Base-by-base conservation (phyloP, 2,329 filamentous ascomycete species). In the Alternaria solani region DNA sequence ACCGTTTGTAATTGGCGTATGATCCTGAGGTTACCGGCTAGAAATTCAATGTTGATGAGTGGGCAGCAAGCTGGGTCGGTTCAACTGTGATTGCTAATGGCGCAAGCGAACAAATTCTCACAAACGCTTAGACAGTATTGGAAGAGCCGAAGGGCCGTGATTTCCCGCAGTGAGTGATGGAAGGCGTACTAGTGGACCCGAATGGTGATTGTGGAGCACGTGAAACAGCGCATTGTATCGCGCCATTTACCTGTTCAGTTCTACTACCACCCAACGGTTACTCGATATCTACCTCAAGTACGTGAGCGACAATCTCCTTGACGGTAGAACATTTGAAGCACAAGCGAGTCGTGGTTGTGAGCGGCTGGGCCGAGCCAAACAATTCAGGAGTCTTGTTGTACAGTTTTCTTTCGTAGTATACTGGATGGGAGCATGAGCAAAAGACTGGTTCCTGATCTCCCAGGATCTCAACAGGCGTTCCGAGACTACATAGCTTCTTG, bases 401-500 rank as follows among this genome's bases (percentile, higher is more conserved):
- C 28, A 11, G 11, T 30, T 30, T 11, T 9, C 28, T 30, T 2
- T 11, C 28, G 28, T 11, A 30, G 49, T 4, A 58, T 49, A 20
- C n/a, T 46, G 2, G 41, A 12, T 30, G 11, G 11, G 28, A 30
- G 28, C 28, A 12, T 30, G 28, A 30, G 28, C 28, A 12, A 30
- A 30, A 30, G 28, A 5, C 28, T 11, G 11, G 11, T 30, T 12
- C 9, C 8, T 11, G 20, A 30, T 30, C 28, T 30, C 55, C 23
- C 49, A 18, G 4, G 54, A 61, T 34, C 20, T 18, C 44, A 58
- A 42, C 20, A 23, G 20, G 20, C 20, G 20, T 23, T 23, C 20
- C 20, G 20, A 23, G 20, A 2, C 36, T 44, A 32, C 69, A 73
- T 59, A 73, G 28, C 58, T 64, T 69, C 48, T 70, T 68, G 64